Evolutionary conservation across 768 basidiomycete genomes (phyloP), one percentile per base, ranked within the genome.

Genomic region (Agaricus blazei): DNA sequence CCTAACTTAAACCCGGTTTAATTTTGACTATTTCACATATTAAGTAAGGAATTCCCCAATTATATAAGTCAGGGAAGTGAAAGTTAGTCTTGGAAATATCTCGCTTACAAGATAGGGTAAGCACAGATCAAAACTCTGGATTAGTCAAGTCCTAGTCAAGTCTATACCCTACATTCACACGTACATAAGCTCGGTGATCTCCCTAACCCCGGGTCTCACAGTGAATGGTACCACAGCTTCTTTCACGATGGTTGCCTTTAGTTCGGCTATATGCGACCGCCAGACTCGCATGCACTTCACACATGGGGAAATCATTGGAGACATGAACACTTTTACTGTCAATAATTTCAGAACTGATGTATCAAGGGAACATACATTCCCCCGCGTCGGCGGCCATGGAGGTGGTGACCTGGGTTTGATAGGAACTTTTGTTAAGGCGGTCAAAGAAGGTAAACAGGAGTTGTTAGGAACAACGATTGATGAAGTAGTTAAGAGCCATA

Each of bases 161-260:
- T n/a, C n/a, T n/a, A n/a, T n/a, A n/a, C n/a, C n/a, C n/a, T n/a
- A n/a, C n/a, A n/a, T n/a, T n/a, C n/a, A n/a, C n/a, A n/a, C n/a
- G n/a, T n/a, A n/a, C n/a, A n/a, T n/a, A n/a, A n/a, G n/a, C n/a
- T n/a, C n/a, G n/a, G n/a, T n/a, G n/a, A n/a, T n/a, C n/a, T n/a
- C n/a, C n/a, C n/a, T n/a, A n/a, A n/a, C n/a, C n/a, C n/a, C n/a
- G n/a, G n/a, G n/a, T n/a, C n/a, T n/a, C n/a, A n/a, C n/a, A n/a
- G n/a, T n/a, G n/a, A n/a, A 83, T 49, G 90, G 91, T 14, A 76
- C 82, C 28, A 94, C 93, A 0, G 89, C 81, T 11, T 89, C 89
- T 0, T 89, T 95, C 67, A 93, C 93, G 19, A 93, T 95, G 90
- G 80, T 91, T 47, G 93, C 93, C 11, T 89, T 83, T 65, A 89